These are phyloP conservation scores for Xylaria castorea DNA, from an alignment of 495 filamentous ascomycete species.

Conservation along the genomic window DNA sequence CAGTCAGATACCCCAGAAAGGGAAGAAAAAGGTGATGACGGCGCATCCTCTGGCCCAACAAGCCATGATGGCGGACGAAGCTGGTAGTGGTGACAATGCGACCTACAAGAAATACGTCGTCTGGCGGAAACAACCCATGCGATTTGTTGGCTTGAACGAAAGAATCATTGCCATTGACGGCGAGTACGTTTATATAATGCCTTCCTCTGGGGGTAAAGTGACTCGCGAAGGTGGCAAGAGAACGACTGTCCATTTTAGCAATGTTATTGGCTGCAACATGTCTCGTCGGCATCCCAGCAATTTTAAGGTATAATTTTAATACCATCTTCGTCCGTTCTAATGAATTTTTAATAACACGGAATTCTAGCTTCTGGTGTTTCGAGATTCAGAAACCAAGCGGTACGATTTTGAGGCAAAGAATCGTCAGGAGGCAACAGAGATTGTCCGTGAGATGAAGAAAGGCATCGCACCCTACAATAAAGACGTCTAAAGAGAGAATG, in stretches of 20 bases:
- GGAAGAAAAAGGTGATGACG: conserved; percentile 70
- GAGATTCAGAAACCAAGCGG: conserved; percentile 85
- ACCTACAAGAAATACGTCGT: conserved; percentile 89
- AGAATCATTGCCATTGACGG: conserved; percentile 88
- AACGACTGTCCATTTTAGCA: conserved; percentile 88
- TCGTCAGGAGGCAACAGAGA: conserved; percentile 79
- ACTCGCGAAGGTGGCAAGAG: conserved; percentile 74
- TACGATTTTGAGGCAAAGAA: conserved; percentile 95
- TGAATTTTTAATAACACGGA: neutral
- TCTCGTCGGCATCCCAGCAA: conserved; percentile 87
- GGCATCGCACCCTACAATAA: conserved; percentile 63
- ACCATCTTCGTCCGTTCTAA: conserved; percentile 18
- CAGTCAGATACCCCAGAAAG: conserved; percentile 61
- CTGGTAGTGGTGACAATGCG: conserved; percentile 58
- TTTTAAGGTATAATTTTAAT: conserved; percentile 68
- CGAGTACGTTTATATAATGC: conserved; percentile 95
- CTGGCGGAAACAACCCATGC: conserved; percentile 92
- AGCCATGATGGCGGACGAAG: conserved; percentile 69
- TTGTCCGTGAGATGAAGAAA: conserved; percentile 86
- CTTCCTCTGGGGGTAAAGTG: conserved; percentile 63
- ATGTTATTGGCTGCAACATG: conserved; percentile 92
- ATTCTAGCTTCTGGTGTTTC: conserved; percentile 72
- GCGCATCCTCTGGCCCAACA: conserved; percentile 80
- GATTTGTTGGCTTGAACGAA: conserved; percentile 83
- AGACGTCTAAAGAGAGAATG: conserved; percentile 30